These are phyloP conservation scores for Porodaedalea pini DNA, from an alignment of 1,284 basidiomycete genomes.

Conservation along the genomic window DNA sequence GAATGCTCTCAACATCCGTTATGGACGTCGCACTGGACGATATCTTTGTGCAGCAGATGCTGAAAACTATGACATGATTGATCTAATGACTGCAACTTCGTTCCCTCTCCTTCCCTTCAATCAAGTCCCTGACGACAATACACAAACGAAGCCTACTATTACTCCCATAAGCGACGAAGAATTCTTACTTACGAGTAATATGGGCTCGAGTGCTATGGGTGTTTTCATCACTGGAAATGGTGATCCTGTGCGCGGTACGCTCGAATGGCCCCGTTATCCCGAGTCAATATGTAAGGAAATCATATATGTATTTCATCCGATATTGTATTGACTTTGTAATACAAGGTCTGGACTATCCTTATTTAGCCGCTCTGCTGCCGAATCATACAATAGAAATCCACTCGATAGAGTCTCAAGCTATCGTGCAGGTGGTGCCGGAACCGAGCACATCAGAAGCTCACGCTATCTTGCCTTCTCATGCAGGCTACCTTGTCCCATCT, in stretches of 20 bases:
- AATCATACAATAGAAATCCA: slow-evolving; percentile 81
- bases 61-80: slow-evolving; percentile 71
- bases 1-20: slow-evolving; percentile 55
- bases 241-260: slow-evolving; percentile 84
- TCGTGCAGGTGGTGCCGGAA: slow-evolving; percentile 61
- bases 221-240: slow-evolving; percentile 81
- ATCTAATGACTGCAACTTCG: slow-evolving; percentile 65
- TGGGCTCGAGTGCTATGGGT: slow-evolving; percentile 72
- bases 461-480: background rate
- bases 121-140: slow-evolving; percentile 48
- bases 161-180: slow-evolving; percentile 73
- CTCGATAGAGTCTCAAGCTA: slow-evolving; percentile 68
- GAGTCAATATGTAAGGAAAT: slow-evolving; percentile 64
- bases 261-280: slow-evolving; percentile 82
- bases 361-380: slow-evolving; percentile 73
- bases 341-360: slow-evolving; percentile 77
- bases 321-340: slow-evolving; percentile 3
- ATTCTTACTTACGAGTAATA: slow-evolving; percentile 77
- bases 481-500: slow-evolving; percentile 17
- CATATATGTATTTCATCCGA: background rate
- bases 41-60: slow-evolving; percentile 74
- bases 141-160: slow-evolving; percentile 64
- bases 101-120: slow-evolving; percentile 74
- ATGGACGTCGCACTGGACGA: slow-evolving; percentile 62
- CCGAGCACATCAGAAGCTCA: slow-evolving; percentile 3